A percentile compares a stretch with the other conserved stretches of the same genome.
These are phyloP conservation scores for Periconia sp. DNA, from an alignment of 2,329 filamentous ascomycete genomes.

Conservation along the genomic window DNA sequence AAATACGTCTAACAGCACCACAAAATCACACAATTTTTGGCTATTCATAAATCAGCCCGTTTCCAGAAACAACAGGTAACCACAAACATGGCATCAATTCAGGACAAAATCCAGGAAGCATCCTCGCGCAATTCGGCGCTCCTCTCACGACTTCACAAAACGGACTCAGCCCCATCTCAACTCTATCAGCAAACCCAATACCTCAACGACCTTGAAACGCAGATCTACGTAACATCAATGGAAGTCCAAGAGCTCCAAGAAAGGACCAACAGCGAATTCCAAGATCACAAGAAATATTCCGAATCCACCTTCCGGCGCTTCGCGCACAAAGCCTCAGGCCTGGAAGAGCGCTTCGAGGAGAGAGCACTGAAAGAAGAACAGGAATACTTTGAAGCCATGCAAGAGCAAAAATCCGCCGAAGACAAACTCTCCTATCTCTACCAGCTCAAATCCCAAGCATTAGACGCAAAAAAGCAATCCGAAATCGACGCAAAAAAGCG, in stretches of 20 bases:
- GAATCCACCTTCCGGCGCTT: slow-evolving; percentile 35
- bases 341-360: slow-evolving; percentile 27
- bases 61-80: too few species aligned
- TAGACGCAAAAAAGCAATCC: slow-evolving; percentile 16
- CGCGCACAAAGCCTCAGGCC: slow-evolving; percentile 34
- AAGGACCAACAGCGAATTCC: slow-evolving; percentile 23
- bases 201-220: slow-evolving; percentile 26
- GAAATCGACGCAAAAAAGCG: slow-evolving; percentile 20
- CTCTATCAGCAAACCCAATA: slow-evolving; percentile 34
- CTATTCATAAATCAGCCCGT: background rate
- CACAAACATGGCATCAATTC: slow-evolving; percentile 22
- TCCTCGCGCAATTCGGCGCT: slow-evolving; percentile 27
- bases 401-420: slow-evolving; percentile 34
- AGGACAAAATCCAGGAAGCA: slow-evolving; percentile 28
- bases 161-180: slow-evolving; percentile 30
- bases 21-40: background rate
- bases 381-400: slow-evolving; percentile 38
- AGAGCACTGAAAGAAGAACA: slow-evolving; percentile 40
- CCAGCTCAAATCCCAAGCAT: slow-evolving; percentile 28
- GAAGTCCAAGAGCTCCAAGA: slow-evolving; percentile 18
- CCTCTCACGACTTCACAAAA: slow-evolving; percentile 29
- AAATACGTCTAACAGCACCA: too few species aligned
- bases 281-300: slow-evolving; percentile 39
- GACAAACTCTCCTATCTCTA: slow-evolving; percentile 29
- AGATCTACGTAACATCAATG: slow-evolving; percentile 21